A percentile compares a stretch with the other conserved stretches of the same genome.
phyloP scores from a whole-genome alignment of 148 eudicot genomes.

The Tetragonia tetragonoides region DNA sequence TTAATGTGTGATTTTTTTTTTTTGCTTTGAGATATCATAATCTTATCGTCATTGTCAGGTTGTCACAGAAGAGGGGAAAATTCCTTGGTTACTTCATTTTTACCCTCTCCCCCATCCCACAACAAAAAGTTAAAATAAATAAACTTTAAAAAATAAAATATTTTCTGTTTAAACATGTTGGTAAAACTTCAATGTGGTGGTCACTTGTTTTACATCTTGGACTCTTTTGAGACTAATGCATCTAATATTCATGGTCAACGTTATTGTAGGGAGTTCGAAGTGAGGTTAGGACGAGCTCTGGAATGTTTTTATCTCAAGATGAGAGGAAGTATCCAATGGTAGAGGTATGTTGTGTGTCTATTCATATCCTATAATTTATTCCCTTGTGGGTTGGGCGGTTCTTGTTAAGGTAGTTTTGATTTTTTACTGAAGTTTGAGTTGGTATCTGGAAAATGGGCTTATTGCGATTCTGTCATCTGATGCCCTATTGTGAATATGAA shows the following conservation, averaged over 20 bases:
- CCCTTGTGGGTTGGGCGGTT: neutral
- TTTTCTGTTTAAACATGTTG: neutral
- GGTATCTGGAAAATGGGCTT: neutral
- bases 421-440: neutral
- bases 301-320: conserved; percentile 72
- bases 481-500: too few species aligned
- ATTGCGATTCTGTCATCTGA: neutral
- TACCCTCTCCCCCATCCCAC: too few species aligned
- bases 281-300: conserved; percentile 91
- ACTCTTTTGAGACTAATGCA: neutral
- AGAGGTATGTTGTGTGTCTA: conserved; percentile 44
- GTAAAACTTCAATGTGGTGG: neutral
- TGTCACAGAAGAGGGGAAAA: conserved; percentile 5
- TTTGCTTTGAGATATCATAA: too few species aligned
- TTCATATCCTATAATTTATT: neutral
- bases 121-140: too few species aligned
- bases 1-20: too few species aligned
- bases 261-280: conserved; percentile 70
- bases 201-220: neutral
- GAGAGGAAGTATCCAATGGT: conserved; percentile 78
- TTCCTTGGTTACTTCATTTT: neutral
- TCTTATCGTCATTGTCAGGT: neutral
- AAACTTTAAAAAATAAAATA: neutral
- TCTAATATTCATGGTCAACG: conserved; percentile 7
- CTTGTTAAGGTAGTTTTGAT: neutral